Base-by-base conservation (phyloP, 768 basidiomycete genomes). In the Chlorophyllum brunneum region DNA sequence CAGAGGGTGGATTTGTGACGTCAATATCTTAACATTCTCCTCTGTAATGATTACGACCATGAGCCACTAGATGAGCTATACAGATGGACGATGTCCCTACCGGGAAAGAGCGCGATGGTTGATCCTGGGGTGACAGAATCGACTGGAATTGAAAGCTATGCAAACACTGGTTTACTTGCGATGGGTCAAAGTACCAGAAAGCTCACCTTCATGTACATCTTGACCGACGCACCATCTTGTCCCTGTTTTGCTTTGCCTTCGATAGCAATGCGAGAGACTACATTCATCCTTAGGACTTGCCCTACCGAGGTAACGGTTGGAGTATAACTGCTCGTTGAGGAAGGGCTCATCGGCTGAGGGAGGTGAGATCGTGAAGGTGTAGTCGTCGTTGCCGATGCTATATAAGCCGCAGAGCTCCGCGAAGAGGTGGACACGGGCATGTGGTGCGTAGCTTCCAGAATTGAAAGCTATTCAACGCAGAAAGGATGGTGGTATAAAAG, bases 1-100 rank as follows among this genome's bases (percentile, higher is more conserved):
- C 29, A 91, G 70, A 6, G 90, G 89, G 58, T 92, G 89, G 3
- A 89, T 80, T 63, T 87, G 79, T 7, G 85, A 85, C 6, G 79
- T 76, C 37, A 88, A 63, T 41, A 92, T 77, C 65, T 87, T 89
- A 55, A 91, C 69, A 61, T 86, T 89, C 56, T 87, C 88, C 83
- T 92, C 89, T 89, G 59, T 5, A 33, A 42, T 16, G 23, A 48
- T 16, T 10, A 47, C 27, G 13, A 39, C 30, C 5, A 29, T 34
- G 26, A 16, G 40, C 27, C 15, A 10, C 5, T n/a, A 6, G 9
- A 36, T 20, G 24, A 55, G 23, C 20, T 27, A n/a, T 24, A 23
- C 11, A 39, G 44, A 39, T 40, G 24, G 27, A 11, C 5, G 37
- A 41, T 15, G 23, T 23, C 67, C 74, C 52, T 52, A 85, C 88